Base-by-base conservation (phyloP, 208 protist genomes). In the Wallacemonas sp. region DNA sequence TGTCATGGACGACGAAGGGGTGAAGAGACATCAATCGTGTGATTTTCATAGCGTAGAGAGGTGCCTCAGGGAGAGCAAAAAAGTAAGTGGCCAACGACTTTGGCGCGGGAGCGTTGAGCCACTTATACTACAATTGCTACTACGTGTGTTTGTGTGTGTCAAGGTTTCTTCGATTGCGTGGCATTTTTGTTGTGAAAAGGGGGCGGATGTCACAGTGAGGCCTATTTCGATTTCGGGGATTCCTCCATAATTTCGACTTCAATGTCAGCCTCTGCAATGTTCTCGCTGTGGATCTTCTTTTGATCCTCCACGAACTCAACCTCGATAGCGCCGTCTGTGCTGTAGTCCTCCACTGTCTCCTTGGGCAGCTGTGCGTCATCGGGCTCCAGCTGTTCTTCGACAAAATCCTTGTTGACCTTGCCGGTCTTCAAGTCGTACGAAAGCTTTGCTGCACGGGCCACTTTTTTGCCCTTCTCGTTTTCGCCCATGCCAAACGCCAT, bases 401-500 rank as follows among this genome's bases (percentile, higher is more conserved):
- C 61, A 68, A 97, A 94, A 57, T 97, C 91, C 69, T 97, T 94
- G 45, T 80, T 80, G 26, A 97, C 74, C 41, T 86, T 86, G 0
- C 86, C 88, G 2, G 81, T 94, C 33, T 84, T 86, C n/a, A 86
- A 71, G 55, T 97, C 87, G 67, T 86, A 91, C 8, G 70, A 74
- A 33, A 94, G 57, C 71, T 85, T 89, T 16, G 91, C 91, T 3
- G 77, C 89, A 0, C 89, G 71, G 1, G 89, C 91, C 32, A 97
- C 89, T 67, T 94, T 93, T 67, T 97, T 97, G 2, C 91, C 91
- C 61, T 83, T 90, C 61, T 97, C 91, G 61, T 97, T 94, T 44
- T 94, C 88, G 2, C 85, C 91, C 45, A 94, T 69, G 1, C 91
- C 91, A 74, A 97, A 97, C 14, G 91, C 91, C 91, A 97, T 97